phyloP scores from a whole-genome alignment of 495 filamentous ascomycete genomes.

The Lasiosphaeria ovina region DNA sequence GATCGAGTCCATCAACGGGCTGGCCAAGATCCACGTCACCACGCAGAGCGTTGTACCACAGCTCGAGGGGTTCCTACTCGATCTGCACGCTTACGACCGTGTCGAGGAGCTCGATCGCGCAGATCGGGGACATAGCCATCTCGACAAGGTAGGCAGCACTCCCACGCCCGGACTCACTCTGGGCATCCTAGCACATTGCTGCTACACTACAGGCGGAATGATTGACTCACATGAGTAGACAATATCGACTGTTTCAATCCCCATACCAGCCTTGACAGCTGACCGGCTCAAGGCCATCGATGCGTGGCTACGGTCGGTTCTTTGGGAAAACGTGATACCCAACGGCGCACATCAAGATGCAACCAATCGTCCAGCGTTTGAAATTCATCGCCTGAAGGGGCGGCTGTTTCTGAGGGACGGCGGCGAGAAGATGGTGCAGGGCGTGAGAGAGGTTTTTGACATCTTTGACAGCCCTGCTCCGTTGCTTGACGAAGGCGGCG shows the following conservation, averaged over 20 bases:
- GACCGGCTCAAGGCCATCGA: conserved; percentile 62
- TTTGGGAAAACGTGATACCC: conserved; percentile 78
- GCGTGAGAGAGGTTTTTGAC: conserved; percentile 91
- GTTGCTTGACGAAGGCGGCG: conserved; percentile 15
- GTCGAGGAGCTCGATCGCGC: conserved; percentile 65
- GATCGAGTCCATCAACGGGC: conserved; percentile 80
- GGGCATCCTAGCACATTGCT: too few species aligned
- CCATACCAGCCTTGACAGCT: conserved; percentile 54
- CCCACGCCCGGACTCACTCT: conserved; percentile 3
- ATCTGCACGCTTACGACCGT: conserved; percentile 89
- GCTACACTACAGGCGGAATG: too few species aligned
- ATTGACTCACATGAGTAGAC: conserved; percentile 48
- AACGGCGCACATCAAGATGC: conserved; percentile 14
- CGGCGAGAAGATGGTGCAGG: conserved; percentile 73
- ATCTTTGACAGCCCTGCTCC: conserved; percentile 62
- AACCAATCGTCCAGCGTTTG: conserved; percentile 41
- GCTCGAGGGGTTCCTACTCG: conserved; percentile 80
- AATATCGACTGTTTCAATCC: conserved; percentile 80
- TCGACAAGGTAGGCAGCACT: conserved; percentile 68
- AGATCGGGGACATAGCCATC: conserved; percentile 69
- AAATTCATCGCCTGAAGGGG: conserved; percentile 87
- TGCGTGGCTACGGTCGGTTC: conserved; percentile 74
- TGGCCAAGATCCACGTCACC: conserved; percentile 81
- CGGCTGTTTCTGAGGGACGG: conserved; percentile 63
- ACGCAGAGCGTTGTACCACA: conserved; percentile 73